Conservation (phyloP, 306 rosid genomes). For the Senna siamea region DNA sequence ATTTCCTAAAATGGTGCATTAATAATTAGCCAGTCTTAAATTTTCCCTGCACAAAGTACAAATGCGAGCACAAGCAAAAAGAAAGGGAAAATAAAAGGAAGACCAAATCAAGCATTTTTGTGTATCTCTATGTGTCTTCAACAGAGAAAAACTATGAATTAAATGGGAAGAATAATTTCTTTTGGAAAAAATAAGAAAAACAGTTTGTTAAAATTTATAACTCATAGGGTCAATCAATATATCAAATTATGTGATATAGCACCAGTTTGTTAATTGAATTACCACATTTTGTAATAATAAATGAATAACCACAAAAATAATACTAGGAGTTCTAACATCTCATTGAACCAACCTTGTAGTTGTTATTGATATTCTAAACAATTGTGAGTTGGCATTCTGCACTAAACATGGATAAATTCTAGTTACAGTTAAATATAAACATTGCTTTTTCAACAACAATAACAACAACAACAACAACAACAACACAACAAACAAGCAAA, state of each 20-base stretch:
- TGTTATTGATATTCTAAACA: slow-evolving; percentile 20
- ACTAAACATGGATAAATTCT: background rate
- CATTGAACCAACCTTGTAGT: background rate
- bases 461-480: no score
- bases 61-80: background rate
- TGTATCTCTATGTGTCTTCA: background rate
- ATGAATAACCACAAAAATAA: slow-evolving; percentile 8
- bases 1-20: slow-evolving; percentile 65
- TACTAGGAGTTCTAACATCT: slow-evolving; percentile 14
- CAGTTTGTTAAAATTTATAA: slow-evolving; percentile 24
- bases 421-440: no score
- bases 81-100: background rate
- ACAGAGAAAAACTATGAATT: background rate
- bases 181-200: background rate
- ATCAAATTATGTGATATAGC: background rate
- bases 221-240: background rate
- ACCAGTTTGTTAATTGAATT: background rate
- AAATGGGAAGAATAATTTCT: slow-evolving; percentile 27
- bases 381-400: slow-evolving; percentile 4
- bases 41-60: background rate
- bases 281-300: background rate
- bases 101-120: slow-evolving; percentile 20
- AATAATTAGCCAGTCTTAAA: slow-evolving; percentile 38
- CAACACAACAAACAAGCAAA: no score
- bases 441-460: no score